phyloP scores from a whole-genome alignment of 441 rosid genomes.

The Eutrema salsugineum region DNA sequence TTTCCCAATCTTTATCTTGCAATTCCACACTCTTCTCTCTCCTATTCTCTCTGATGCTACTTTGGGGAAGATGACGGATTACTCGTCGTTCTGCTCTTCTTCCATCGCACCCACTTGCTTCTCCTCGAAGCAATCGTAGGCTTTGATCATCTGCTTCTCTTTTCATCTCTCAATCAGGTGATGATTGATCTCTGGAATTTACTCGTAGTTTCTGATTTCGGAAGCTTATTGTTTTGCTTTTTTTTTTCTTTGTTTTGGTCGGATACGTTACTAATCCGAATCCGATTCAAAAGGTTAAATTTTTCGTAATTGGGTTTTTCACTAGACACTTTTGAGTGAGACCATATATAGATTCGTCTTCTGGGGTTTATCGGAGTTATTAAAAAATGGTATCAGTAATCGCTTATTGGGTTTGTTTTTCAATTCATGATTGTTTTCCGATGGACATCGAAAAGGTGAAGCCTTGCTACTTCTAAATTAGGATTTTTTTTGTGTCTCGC shows the following conservation, averaged over 20 bases:
- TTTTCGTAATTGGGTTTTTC: neutral
- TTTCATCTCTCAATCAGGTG: constrained; percentile 18
- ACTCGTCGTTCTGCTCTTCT: neutral
- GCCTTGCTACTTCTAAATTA: neutral
- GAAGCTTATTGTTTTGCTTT: neutral
- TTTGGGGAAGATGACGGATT: neutral
- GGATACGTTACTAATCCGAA: neutral
- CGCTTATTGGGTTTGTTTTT: neutral
- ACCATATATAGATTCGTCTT: neutral
- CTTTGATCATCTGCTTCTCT: neutral
- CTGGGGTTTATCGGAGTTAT: neutral
- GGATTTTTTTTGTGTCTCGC: neutral
- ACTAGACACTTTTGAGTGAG: neutral
- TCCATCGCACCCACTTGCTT: neutral
- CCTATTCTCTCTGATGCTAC: constrained; percentile 7
- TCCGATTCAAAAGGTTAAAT: neutral
- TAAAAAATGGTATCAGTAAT: neutral
- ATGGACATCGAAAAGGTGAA: neutral
- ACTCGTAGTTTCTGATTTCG: neutral
- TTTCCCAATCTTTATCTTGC: constrained; percentile 18
- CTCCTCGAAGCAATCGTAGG: constrained; percentile 14
- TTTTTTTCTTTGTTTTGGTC: neutral
- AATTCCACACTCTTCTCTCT: neutral
- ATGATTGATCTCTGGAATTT: neutral
- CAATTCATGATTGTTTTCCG: neutral